Percentiles rank a stretch among this genome's conserved stretches.
Conservation (phyloP, 2,329 filamentous ascomycete genomes). For the Aureobasidium mangrovei region DNA sequence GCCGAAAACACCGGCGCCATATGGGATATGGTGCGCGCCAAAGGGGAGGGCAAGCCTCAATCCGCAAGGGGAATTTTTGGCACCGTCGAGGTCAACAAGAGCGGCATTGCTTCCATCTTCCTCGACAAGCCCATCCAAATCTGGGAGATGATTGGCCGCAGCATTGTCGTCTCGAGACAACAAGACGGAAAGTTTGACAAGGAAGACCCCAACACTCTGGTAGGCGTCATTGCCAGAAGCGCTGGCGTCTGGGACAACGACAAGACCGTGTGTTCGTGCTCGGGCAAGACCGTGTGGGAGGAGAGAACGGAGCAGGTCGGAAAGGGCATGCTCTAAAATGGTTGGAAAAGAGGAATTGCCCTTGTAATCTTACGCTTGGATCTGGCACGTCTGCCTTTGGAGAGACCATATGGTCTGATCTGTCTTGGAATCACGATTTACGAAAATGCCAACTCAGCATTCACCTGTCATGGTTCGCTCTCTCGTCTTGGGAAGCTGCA, state of each 20-base stretch:
- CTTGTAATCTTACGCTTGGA: not conserved
- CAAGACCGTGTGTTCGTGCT: slow-evolving; percentile 96
- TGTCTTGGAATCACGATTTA: slow-evolving; percentile 4
- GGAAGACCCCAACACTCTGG: slow-evolving; percentile 77
- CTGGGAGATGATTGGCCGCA: slow-evolving; percentile 93
- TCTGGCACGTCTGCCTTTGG: not conserved
- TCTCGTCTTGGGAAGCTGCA: not conserved
- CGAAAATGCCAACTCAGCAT: slow-evolving; percentile 3
- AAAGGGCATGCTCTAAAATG: slow-evolving; percentile 77
- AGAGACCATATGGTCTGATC: not conserved
- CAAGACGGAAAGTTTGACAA: slow-evolving; percentile 46
- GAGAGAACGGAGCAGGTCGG: slow-evolving; percentile 82
- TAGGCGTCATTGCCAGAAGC: slow-evolving; percentile 89
- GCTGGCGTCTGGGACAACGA: slow-evolving; percentile 99
- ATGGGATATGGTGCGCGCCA: slow-evolving; percentile 53
- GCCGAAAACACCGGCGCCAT: slow-evolving; percentile 74
- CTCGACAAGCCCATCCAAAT: slow-evolving; percentile 75
- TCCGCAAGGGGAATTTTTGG: slow-evolving; percentile 60
- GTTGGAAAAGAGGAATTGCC: not conserved
- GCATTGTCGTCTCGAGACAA: slow-evolving; percentile 74
- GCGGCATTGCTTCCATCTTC: slow-evolving; percentile 71
- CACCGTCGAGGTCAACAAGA: slow-evolving; percentile 61
- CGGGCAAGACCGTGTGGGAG: slow-evolving; percentile 96
- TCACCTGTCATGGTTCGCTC: not conserved
- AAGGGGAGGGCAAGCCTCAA: slow-evolving; percentile 36